Evolutionary conservation across 495 filamentous ascomycete genomes (phyloP), one percentile per base, ranked within the genome.

Genomic region (Baudoinia panamericana): DNA sequence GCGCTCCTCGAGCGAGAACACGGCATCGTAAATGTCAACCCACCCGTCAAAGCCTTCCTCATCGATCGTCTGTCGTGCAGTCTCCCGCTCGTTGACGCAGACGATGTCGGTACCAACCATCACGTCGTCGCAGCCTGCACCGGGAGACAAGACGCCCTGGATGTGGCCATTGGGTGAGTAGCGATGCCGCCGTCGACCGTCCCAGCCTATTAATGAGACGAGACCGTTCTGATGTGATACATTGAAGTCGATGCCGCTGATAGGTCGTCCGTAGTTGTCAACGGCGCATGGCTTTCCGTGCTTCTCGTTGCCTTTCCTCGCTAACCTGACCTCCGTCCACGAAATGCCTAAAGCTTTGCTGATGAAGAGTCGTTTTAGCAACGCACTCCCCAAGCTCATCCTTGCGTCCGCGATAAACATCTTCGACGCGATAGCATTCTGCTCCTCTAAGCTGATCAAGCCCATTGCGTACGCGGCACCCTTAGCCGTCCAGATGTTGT

Each of bases 191-290:
- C 35, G 1, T 24, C 34, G 37, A 9, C 43, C 43, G 23, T 47
- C 35, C 34, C 55, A 53, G 25, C 74, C 77, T 4, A 73, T 68
- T 3, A 83, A 53, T 4, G 71, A 69, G 8, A 88, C 84, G 9
- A 93, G 59, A 0, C 82, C 82, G 11, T 78, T 80, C 57, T 93
- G 86, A 55, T 94, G 86, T 38, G 74, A 81, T 39, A 93, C 80
- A 56, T 94, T 94, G 70, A 94, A 93, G 40, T 80, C 71, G 13
- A 88, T 65, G 18, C 61, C 58, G 13, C 29, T 38, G 32, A 48
- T 47, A 5, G 50, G 34, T 10, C 39, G 30, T 10, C 43, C 40
- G 17, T 29, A 23, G 4, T 39, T 28, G 26, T 54, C 47, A 7
- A 49, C 43, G 33, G 65, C 78, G 50, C 68, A 77, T 6, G 85